Evolutionary conservation across 495 filamentous ascomycete species (phyloP), one percentile per base, ranked within the genome.

Genomic region (Saxophila tyrrhenica): DNA sequence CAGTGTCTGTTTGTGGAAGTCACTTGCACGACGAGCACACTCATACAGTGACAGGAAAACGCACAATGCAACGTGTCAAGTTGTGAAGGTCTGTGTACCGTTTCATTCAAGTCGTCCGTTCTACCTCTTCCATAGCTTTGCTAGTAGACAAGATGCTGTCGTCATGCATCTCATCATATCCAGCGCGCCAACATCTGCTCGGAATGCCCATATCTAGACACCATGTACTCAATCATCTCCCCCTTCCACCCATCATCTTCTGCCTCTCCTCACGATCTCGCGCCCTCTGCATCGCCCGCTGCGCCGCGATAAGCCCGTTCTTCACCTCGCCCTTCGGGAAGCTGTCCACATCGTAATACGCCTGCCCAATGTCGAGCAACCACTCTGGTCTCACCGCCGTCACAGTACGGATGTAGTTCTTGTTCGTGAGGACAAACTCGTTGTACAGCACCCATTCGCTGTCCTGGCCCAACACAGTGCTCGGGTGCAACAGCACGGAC

Each of bases 361-460:
- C 77, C 2, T 88, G 87, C 1, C 94, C 88, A 54, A 97, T 90
- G 68, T 99, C 92, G 70, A 96, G 67, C 49, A 99, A 76, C 92
- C 92, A 99, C 63, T 92, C 87, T 16, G 79, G 76, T 64, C 80
- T 82, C 42, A 83, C 72, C 19, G 74, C 72, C 16, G 78, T 82
- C 19, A 81, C 73, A 0, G 74, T 80, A 24, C 79, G 70, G 56
- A 82, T 82, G 56, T 94, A 99, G 68, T 96, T 94, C 77, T 97
- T 97, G 9, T 82, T 88, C 0, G 92, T 99, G 52, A 99, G 80
- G 3, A 97, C 94, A 62, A 96, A 99, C 67, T 99, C 92, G 64
- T 99, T 95, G 69, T 99, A 99, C 0, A 99, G 72, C 25, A 99
- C 86, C 94, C 94, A 99, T 62, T 96, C 92, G 56, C 82, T 85